A percentile compares a stretch with the other conserved stretches of the same genome.
phyloP scores from a whole-genome alignment of 805 yeast genomes.

The Candida methanosorbosa region DNA sequence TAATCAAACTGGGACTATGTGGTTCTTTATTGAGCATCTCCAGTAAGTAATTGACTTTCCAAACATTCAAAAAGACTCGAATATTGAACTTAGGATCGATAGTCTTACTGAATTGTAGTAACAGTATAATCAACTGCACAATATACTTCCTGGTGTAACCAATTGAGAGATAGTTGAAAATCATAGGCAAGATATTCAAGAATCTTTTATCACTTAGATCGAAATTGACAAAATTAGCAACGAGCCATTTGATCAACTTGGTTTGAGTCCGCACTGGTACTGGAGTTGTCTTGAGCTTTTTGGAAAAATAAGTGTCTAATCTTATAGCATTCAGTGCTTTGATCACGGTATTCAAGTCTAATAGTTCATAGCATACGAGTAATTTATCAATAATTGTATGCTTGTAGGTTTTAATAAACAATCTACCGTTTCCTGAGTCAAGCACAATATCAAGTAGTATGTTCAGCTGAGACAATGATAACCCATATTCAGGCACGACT shows the following conservation, averaged over 20 bases:
- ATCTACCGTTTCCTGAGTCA: slow-evolving; percentile 7
- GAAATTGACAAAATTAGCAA: slow-evolving; percentile 14
- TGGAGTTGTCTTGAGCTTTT: neutral
- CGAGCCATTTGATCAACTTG: slow-evolving; percentile 11
- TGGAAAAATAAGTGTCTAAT: slow-evolving; percentile 7
- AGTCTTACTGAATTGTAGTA: slow-evolving; percentile 8
- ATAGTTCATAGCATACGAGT: slow-evolving; percentile 11
- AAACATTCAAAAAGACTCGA: slow-evolving; percentile 13
- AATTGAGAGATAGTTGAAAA: slow-evolving; percentile 18
- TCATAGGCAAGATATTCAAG: slow-evolving; percentile 11
- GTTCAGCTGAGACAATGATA: slow-evolving; percentile 10
- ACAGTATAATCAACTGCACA: slow-evolving; percentile 11
- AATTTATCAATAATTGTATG: slow-evolving; percentile 6
- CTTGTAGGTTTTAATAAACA: slow-evolving; percentile 9
- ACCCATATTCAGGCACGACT: slow-evolving; percentile 15
- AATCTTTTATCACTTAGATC: slow-evolving; percentile 7
- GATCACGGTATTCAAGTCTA: slow-evolving; percentile 14
- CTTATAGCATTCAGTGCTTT: slow-evolving; percentile 13
- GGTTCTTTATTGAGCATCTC: slow-evolving; percentile 14
- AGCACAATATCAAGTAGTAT: slow-evolving; percentile 12
- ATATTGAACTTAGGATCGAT: slow-evolving; percentile 13
- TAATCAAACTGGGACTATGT: slow-evolving; percentile 1
- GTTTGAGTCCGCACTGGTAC: slow-evolving; percentile 12
- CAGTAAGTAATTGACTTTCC: slow-evolving; percentile 11
- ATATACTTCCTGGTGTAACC: slow-evolving; percentile 17